These are phyloP conservation scores for Hippophae rhamnoides DNA, from an alignment of 306 rosid species.

Conservation along the genomic window DNA sequence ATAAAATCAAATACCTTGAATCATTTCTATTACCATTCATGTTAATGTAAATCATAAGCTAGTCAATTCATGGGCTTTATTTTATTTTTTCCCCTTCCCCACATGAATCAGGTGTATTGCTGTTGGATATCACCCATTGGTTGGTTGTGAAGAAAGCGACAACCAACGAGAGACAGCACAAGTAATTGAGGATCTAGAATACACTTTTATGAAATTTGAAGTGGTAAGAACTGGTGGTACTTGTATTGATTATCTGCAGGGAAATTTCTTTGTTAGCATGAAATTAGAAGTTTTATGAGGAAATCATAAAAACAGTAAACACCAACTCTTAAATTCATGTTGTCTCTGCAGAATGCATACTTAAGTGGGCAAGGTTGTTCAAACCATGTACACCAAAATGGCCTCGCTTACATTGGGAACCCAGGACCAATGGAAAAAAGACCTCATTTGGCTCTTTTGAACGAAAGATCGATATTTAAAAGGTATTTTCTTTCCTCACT, in stretches of 20 bases:
- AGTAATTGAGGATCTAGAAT: slow-evolving; percentile 21
- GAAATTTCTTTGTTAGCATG: not conserved
- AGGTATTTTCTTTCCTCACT: slow-evolving; percentile 17
- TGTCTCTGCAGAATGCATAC: slow-evolving; percentile 37
- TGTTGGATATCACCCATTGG: slow-evolving; percentile 41
- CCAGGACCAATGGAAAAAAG: slow-evolving; percentile 18
- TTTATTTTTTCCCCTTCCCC: too few relatives aligned
- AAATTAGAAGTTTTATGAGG: not conserved
- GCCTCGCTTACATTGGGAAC: slow-evolving; percentile 34
- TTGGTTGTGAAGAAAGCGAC: slow-evolving; percentile 25
- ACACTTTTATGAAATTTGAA: slow-evolving; percentile 26
- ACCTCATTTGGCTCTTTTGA: slow-evolving; percentile 19
- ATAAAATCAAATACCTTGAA: too few relatives aligned
- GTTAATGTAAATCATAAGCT: too few relatives aligned
- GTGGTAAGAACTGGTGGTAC: slow-evolving; percentile 30
- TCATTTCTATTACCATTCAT: too few relatives aligned
- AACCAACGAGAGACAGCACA: slow-evolving; percentile 19
- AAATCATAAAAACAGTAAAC: slow-evolving; percentile 2
- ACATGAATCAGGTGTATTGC: slow-evolving; percentile 32
- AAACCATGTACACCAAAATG: slow-evolving; percentile 11
- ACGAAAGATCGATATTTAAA: slow-evolving; percentile 21
- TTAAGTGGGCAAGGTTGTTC: slow-evolving; percentile 43
- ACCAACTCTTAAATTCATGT: not conserved
- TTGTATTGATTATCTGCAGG: not conserved
- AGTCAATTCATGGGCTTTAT: too few relatives aligned